Evolutionary conservation across 441 rosid species (phyloP).

Genomic region (Cnidoscolus chayamansa): DNA sequence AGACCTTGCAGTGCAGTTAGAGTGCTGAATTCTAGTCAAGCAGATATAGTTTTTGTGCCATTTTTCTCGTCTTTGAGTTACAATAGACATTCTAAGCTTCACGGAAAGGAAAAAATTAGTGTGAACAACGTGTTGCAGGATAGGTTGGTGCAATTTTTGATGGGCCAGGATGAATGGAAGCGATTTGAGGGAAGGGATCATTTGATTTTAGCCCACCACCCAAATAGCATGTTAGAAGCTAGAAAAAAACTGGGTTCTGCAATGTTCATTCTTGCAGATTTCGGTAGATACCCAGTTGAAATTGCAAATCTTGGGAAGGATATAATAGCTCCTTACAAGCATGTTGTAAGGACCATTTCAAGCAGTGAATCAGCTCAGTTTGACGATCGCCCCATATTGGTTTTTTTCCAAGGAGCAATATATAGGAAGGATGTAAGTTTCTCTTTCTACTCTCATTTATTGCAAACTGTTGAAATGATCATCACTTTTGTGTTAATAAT

Average conservation of each 20-base stretch:
- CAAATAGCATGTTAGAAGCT: constrained; percentile 76
- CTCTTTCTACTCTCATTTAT: constrained; percentile 16
- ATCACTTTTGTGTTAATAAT: background rate
- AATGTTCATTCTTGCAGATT: constrained; percentile 88
- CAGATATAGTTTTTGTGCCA: constrained; percentile 78
- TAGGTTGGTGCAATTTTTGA: constrained; percentile 57
- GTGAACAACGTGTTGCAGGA: constrained; percentile 62
- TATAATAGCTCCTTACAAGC: constrained; percentile 79
- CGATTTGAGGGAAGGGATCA: constrained; percentile 72
- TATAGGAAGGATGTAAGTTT: constrained; percentile 85
- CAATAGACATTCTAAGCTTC: constrained; percentile 69
- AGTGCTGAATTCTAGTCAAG: constrained; percentile 58
- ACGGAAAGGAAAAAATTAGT: constrained; percentile 49
- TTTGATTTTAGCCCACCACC: constrained; percentile 90
- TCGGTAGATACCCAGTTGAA: constrained; percentile 69
- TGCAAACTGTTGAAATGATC: constrained; percentile 1
- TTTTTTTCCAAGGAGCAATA: constrained; percentile 88
- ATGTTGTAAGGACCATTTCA: constrained; percentile 58
- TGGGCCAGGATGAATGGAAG: constrained; percentile 65
- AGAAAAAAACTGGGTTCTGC: constrained; percentile 69
- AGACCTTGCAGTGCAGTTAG: constrained; percentile 59
- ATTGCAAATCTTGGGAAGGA: constrained; percentile 76
- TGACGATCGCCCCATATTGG: constrained; percentile 59
- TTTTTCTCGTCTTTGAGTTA: constrained; percentile 89
- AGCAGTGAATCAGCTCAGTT: constrained; percentile 52